Base-by-base conservation (phyloP, 2,329 filamentous ascomycete species). In the Sarocladiaceae sp. region DNA sequence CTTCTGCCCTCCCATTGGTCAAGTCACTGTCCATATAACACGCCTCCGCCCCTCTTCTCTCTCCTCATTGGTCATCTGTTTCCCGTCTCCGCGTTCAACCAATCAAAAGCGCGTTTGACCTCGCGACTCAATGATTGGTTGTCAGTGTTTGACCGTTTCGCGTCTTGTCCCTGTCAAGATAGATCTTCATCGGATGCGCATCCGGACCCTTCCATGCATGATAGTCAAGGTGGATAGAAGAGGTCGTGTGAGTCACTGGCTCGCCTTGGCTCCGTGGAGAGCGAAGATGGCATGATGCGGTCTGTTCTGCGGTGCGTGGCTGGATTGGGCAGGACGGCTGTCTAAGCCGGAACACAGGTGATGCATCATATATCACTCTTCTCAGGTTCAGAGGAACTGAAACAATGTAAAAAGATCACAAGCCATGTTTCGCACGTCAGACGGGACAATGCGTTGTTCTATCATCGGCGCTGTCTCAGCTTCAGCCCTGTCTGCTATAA, bases 201-300 rank as follows among this genome's bases (percentile, higher is more conserved):
- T n/a, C n/a, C n/a, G n/a, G n/a, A n/a, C n/a, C n/a, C 15, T 6
- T 6, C 33, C 7, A 18, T 33, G n/a, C 15, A 35, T 35, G 15
- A 19, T 35, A 15, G 33, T 35, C 33, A 35, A 35, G 15, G 33
- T 19, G 33, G 33, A 35, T 35, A 19, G n/a, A n/a, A n/a, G n/a
- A n/a, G n/a, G n/a, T n/a, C n/a, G n/a, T n/a, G n/a, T n/a, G n/a
- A n/a, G n/a, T n/a, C n/a, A n/a, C n/a, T n/a, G n/a, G n/a, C n/a
- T n/a, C n/a, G n/a, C n/a, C n/a, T n/a, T n/a, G n/a, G n/a, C n/a
- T n/a, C n/a, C n/a, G n/a, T n/a, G n/a, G n/a, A n/a, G n/a, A n/a
- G n/a, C n/a, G n/a, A n/a, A n/a, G n/a, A n/a, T n/a, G n/a, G n/a
- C n/a, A n/a, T n/a, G n/a, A n/a, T n/a, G n/a, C n/a, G n/a, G n/a